These are phyloP conservation scores for Aspergillus mulundensis DNA, from an alignment of 495 filamentous ascomycete species.

Conservation along the genomic window DNA sequence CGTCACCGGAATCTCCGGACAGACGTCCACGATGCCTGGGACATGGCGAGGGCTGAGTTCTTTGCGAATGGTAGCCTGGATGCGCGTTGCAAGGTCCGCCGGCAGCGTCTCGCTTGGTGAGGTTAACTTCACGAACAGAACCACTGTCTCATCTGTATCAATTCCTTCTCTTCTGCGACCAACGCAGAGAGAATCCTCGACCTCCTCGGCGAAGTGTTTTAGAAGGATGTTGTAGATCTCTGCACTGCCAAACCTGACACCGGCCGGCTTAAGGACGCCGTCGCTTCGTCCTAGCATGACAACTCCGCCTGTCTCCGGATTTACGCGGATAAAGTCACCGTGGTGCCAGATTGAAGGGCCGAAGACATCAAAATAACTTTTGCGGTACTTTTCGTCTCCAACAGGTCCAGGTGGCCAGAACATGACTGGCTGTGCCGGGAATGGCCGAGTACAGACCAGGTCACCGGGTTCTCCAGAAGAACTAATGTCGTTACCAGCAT, in stretches of 20 bases:
- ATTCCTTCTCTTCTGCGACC: conserved; percentile 62
- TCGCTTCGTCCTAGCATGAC: conserved; percentile 87
- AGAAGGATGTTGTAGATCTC: conserved; percentile 93
- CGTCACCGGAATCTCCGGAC: conserved; percentile 79
- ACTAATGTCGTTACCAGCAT: conserved; percentile 47
- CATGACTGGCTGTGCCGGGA: conserved; percentile 83
- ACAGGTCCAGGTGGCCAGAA: conserved; percentile 69
- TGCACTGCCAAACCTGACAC: conserved; percentile 81
- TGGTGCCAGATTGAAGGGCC: conserved; percentile 77
- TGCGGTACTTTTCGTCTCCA: conserved; percentile 70
- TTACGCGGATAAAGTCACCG: conserved; percentile 84
- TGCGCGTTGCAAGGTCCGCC: conserved; percentile 48
- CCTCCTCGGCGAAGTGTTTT: conserved; percentile 67
- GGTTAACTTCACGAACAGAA: conserved; percentile 77
- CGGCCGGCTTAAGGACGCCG: conserved; percentile 82
- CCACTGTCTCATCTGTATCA: conserved; percentile 79
- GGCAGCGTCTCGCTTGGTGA: conserved; percentile 21
- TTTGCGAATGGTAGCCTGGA: conserved; percentile 61
- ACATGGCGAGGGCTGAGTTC: conserved; percentile 85
- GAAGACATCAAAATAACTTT: conserved; percentile 86
- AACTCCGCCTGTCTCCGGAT: conserved; percentile 68
- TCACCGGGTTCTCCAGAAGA: conserved; percentile 72
- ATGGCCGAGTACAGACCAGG: conserved; percentile 79
- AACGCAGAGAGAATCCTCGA: conserved; percentile 83
- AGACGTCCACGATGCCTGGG: conserved; percentile 73